Conservation (phyloP, 2,329 filamentous ascomycete genomes). For the Amauroascus niger region DNA sequence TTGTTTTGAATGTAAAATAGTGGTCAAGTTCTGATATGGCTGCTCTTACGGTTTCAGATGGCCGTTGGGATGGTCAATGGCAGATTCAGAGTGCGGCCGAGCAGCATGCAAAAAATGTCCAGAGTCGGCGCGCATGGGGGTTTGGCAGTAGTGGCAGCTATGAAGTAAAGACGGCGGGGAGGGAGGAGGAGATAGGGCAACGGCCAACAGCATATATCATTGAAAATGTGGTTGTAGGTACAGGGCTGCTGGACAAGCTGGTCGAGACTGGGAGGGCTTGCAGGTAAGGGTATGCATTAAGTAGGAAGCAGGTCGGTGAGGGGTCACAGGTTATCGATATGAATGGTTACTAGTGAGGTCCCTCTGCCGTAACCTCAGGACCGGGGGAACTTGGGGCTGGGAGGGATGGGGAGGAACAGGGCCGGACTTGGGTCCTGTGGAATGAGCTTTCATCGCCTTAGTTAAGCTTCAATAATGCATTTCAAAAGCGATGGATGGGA, state of each 20-base stretch:
- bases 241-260: constrained; percentile 3
- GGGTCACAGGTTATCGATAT: constrained; percentile 10
- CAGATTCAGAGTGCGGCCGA: neutral
- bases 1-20: neutral
- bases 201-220: constrained; percentile 6
- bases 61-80: neutral
- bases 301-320: constrained; percentile 5
- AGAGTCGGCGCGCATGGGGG: neutral
- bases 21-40: neutral
- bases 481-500: constrained; percentile 9
- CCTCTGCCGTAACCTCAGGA: constrained; percentile 1
- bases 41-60: no score
- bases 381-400: constrained; percentile 6
- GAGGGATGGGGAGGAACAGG: neutral
- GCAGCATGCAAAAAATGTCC: neutral
- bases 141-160: neutral
- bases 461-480: constrained; percentile 13
- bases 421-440: neutral
- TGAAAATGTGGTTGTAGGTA: constrained; percentile 2
- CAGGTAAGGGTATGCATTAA: constrained; percentile 8
- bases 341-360: constrained; percentile 8
- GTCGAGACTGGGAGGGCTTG: neutral
- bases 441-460: neutral
- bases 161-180: neutral
- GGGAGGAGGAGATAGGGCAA: neutral